These are phyloP conservation scores for Schwanniomyces yamadae DNA, from an alignment of 805 yeast species.

Conservation along the genomic window DNA sequence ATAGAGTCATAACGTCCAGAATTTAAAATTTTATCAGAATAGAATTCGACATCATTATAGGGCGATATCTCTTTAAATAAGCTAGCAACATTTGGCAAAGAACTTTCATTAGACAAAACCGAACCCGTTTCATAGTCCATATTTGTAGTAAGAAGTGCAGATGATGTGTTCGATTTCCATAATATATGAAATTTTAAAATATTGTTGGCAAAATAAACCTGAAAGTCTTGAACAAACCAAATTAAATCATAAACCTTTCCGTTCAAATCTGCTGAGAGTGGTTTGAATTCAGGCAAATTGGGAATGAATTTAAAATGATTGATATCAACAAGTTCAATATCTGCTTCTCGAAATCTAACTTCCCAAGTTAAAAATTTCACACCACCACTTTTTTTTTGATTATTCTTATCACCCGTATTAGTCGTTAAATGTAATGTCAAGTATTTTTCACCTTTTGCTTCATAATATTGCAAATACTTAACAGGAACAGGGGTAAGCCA, in stretches of 20 bases:
- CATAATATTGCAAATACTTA: slow-evolving; percentile 25
- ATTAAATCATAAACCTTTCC: slow-evolving; percentile 23
- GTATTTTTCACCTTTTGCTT: slow-evolving; percentile 9
- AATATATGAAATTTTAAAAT: slow-evolving; percentile 34
- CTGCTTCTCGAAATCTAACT: slow-evolving; percentile 7
- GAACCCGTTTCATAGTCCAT: slow-evolving; percentile 14
- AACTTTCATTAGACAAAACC: slow-evolving; percentile 12
- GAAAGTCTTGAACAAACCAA: slow-evolving; percentile 49
- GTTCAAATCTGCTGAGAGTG: background rate
- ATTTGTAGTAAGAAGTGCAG: slow-evolving; percentile 36
- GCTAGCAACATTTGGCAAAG: slow-evolving; percentile 12
- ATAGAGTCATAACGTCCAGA: slow-evolving; percentile 48
- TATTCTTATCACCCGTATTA: slow-evolving; percentile 11
- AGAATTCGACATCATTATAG: slow-evolving; percentile 35
- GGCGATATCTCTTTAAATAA: slow-evolving; percentile 21
- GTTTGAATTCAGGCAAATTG: slow-evolving; percentile 7
- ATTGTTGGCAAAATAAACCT: slow-evolving; percentile 2
- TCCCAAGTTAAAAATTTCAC: slow-evolving; percentile 25
- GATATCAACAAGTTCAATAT: slow-evolving; percentile 9
- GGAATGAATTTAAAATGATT: slow-evolving; percentile 20
- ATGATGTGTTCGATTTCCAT: slow-evolving; percentile 65
- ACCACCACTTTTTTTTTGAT: slow-evolving; percentile 13
- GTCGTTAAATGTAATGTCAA: slow-evolving; percentile 17
- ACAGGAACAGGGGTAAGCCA: slow-evolving; percentile 33
- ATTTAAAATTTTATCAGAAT: slow-evolving; percentile 47